Evolutionary conservation across 352 stramenopile genomes (phyloP), one percentile per base, ranked within the genome.

Genomic region (Phytophthora boehmeriae): DNA sequence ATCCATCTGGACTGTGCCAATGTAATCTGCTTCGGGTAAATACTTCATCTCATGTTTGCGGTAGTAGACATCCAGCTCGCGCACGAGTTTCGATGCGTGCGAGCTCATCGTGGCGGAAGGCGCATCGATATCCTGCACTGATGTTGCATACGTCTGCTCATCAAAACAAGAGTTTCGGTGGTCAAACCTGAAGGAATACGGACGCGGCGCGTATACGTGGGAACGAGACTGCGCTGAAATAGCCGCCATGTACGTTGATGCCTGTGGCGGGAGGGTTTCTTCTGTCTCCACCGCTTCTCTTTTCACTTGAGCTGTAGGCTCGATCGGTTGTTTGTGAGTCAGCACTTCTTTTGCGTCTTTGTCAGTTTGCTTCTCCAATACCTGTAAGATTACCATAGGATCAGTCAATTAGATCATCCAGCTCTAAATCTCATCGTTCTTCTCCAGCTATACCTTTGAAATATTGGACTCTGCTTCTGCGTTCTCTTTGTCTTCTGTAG

Each of bases 1-100:
- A 70, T 99, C 96, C 45, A 88, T 73, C 75, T 99, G 98, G n/a
- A 87, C 71, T 1, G 67, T 73, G 48, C 79, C 76, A 19, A 93
- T 86, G 64, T 91, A 93, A 8, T 81, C 73, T 8, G 75, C 62
- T 36, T 80, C 56, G 2, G 80, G 62, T 25, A 85, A 68, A 68
- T 95, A 93, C 56, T 95, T 95, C 5, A 63, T 56, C 60, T 94
- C 81, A 49, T 94, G 83, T 51, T 89, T 83, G 30, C 74, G 71
- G 56, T 87, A 81, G 55, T 76, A 94, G 35, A 32, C 54, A 55
- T 90, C 86, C 27, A 93, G 51, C 46, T 94, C 86, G 4, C 66
- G 72, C 20, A 77, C 71, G 13, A 94, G 68, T 46, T 89, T 90
- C 30, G 71, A 64, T 25, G 79, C 76, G 20, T 86, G 68, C 16